Conservation (phyloP, 257 asterid species). For the Coffea eugenioides region DNA sequence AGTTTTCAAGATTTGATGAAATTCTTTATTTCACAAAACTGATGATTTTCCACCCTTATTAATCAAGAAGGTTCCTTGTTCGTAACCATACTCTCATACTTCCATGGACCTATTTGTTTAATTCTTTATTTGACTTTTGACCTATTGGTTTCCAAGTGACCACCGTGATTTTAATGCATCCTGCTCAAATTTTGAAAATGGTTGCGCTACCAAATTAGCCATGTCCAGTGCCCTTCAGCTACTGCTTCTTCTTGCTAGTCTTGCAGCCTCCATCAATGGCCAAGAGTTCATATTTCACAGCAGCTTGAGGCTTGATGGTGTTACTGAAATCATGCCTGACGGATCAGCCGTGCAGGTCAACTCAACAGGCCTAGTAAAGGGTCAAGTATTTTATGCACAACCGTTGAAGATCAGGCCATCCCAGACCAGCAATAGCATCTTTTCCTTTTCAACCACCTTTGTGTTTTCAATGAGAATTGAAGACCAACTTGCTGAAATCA, state of each 20-base stretch:
- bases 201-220: neutral
- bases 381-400: neutral
- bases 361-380: neutral
- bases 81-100: too few species aligned
- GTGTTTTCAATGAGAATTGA: neutral
- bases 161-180: neutral
- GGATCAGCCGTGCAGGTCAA: neutral
- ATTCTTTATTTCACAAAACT: too few species aligned
- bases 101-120: too few species aligned
- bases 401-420: neutral
- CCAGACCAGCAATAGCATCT: neutral
- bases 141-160: too few species aligned
- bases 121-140: too few species aligned
- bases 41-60: too few species aligned
- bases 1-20: too few species aligned
- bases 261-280: constrained; percentile 1
- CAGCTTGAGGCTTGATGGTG: neutral
- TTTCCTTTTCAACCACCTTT: constrained; percentile 7
- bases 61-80: too few species aligned
- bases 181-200: too few species aligned
- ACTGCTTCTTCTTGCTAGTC: constrained; percentile 1
- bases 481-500: neutral
- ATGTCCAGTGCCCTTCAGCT: neutral
- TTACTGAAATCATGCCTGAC: constrained; percentile 4
- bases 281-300: neutral